These are phyloP conservation scores for Ploettnerulaceae sp. DNA, from an alignment of 2,329 filamentous ascomycete species.

Conservation along the genomic window DNA sequence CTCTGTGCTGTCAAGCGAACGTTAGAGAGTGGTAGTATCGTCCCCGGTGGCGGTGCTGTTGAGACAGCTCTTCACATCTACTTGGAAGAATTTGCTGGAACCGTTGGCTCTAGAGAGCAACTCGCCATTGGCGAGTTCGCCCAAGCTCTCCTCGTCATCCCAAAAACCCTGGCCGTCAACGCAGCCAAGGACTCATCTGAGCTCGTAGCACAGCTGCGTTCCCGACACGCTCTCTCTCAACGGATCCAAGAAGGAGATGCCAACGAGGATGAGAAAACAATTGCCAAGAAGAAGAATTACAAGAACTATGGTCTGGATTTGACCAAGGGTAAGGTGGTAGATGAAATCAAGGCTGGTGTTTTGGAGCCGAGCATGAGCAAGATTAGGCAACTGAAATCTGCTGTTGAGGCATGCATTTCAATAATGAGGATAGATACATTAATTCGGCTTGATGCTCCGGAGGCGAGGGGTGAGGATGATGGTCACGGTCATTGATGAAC, in stretches of 20 bases:
- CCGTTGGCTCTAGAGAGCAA: constrained; percentile 94
- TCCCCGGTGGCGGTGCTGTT: constrained; percentile 91
- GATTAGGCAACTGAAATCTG: constrained; percentile 95
- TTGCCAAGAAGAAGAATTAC: constrained; percentile 93
- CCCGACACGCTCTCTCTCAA: constrained; percentile 89
- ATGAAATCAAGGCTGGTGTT: constrained; percentile 91
- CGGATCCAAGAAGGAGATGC: constrained; percentile 81
- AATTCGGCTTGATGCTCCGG: constrained; percentile 94
- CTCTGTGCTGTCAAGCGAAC: constrained; percentile 96
- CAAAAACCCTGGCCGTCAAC: constrained; percentile 95
- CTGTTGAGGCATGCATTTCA: constrained; percentile 95
- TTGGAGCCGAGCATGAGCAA: constrained; percentile 98
- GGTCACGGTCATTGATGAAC: constrained; percentile 73
- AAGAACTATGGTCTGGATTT: constrained; percentile 98
- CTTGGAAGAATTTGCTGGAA: constrained; percentile 96
- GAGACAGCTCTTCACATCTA: constrained; percentile 99
- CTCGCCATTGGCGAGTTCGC: constrained; percentile 97
- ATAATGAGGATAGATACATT: constrained; percentile 99
- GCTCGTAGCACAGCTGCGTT: constrained; percentile 90
- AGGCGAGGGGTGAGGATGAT: constrained; percentile 70
- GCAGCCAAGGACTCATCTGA: constrained; percentile 95
- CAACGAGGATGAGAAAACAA: constrained; percentile 79
- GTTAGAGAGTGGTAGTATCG: constrained; percentile 92
- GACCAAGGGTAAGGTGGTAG: constrained; percentile 80
- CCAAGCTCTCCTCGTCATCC: constrained; percentile 86